Evolutionary conservation across 257 asterid genomes (phyloP), one percentile per base, ranked within the genome.

Genomic region (Linderniella brevidens): DNA sequence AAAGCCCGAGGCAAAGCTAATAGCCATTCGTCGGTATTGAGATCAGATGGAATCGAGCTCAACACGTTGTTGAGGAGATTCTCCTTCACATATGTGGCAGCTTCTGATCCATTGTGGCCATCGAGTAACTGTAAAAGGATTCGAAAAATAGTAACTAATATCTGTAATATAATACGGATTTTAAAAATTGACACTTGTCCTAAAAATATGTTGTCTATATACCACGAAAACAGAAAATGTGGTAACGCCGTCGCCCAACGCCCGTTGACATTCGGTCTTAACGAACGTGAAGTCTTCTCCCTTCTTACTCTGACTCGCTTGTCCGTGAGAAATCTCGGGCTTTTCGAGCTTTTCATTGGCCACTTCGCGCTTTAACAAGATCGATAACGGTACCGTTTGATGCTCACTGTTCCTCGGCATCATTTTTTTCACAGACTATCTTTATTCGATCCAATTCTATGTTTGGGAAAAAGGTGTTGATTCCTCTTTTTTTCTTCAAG

Each of bases 51-150:
- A 51, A 80, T 80, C 62, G 83, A 78, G 63, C 59, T 50, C 74
- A 80, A 65, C 46, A 83, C 76, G 58, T 80, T 83, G 70, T 61
- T 78, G 68, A 83, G 66, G 42, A 83, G 83, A 63, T 72, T 72
- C 69, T 83, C 95, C 58, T 77, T 83, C 19, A 93, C 32, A 66
- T 83, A 83, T 70, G 72, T 70, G 17, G 95, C 95, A 20, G 95
- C 95, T 18, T 80, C 86, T 29, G 95, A 74, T 64, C 95, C 95
- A 58, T 83, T 83, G 54, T 83, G 95, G 52, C 95, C 95, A 59
- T 83, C 95, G 55, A 83, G 75, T 58, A 83, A 66, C 95, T 83
- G 86, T 56, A 25, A 25, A 25, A 25, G 32, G 32, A 25, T 25
- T 25, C 6, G 32, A 25, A 3, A 25, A 25, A 25, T 25, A 25